These are phyloP conservation scores for Microdochium paspali DNA, from an alignment of 2,329 filamentous ascomycete species.

Conservation along the genomic window DNA sequence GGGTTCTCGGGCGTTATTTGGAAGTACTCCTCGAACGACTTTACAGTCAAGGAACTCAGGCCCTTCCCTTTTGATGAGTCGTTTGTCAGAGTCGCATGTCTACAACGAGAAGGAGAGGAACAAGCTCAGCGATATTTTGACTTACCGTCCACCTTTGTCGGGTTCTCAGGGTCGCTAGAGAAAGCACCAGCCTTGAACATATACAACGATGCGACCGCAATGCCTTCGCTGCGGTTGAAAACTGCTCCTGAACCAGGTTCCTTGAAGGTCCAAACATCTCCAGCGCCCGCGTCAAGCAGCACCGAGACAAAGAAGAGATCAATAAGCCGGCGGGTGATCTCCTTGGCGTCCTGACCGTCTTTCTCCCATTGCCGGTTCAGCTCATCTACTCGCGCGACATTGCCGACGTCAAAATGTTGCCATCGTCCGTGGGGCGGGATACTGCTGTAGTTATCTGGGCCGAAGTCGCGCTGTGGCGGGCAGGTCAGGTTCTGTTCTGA, in stretches of 20 bases:
- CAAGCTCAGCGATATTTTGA: conserved; percentile 2
- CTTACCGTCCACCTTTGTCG: conserved; percentile 44
- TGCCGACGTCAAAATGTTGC: conserved; percentile 54
- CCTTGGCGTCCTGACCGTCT: conserved; percentile 26
- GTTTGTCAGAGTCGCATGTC: no score
- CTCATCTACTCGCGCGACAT: conserved; percentile 34
- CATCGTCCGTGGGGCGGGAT: conserved; percentile 50
- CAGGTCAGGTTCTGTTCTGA: neutral
- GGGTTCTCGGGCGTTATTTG: conserved; percentile 33
- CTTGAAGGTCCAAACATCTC: conserved; percentile 35
- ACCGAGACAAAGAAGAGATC: conserved; percentile 55
- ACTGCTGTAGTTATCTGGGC: conserved; percentile 30
- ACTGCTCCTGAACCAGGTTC: conserved; percentile 50
- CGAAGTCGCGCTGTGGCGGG: conserved; percentile 34
- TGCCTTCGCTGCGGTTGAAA: conserved; percentile 79
- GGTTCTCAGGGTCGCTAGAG: conserved; percentile 69
- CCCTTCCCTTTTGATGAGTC: no score
- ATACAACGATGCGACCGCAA: conserved; percentile 52
- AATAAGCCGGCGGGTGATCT: conserved; percentile 42
- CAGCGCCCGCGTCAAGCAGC: conserved; percentile 44
- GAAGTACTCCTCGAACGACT: conserved; percentile 25
- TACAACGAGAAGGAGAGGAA: no score
- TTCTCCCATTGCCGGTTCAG: conserved; percentile 35
- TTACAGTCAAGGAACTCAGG: conserved; percentile 21
- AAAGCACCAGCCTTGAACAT: conserved; percentile 45